These are phyloP conservation scores for Chenopodium berlandieri DNA, from an alignment of 148 eudicot species.

Conservation along the genomic window DNA sequence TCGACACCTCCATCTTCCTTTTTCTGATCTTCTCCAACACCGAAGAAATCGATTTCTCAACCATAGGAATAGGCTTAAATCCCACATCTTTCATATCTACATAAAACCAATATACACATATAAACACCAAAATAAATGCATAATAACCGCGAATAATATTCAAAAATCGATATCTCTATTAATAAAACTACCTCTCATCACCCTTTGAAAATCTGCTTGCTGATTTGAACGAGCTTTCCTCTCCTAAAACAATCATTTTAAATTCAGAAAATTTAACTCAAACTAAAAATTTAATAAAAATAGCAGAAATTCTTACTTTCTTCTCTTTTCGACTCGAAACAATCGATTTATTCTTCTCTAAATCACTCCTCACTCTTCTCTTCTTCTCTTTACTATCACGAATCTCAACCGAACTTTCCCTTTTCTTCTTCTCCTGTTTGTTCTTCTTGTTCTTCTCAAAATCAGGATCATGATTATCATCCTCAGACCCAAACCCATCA, in stretches of 20 bases:
- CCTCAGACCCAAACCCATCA: conserved; percentile 18
- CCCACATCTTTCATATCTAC: conserved; percentile 71
- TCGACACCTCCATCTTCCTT: conserved; percentile 72
- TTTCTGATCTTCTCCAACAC: conserved; percentile 80
- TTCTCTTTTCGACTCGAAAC: conserved; percentile 42
- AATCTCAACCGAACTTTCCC: background rate
- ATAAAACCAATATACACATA: conserved; percentile 1
- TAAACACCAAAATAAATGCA: background rate
- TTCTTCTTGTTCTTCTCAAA: background rate
- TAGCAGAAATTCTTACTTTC: conserved; percentile 35
- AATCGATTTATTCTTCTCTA: conserved; percentile 10
- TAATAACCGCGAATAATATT: background rate
- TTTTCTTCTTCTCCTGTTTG: background rate
- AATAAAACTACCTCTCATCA: conserved; percentile 28
- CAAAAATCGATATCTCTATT: too few relatives aligned
- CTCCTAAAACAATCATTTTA: background rate
- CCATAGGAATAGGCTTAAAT: conserved; percentile 63
- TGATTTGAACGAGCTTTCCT: conserved; percentile 22
- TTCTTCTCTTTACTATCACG: conserved; percentile 7
- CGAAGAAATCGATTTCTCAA: conserved; percentile 72
- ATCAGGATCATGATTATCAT: background rate
- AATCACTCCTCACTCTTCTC: conserved; percentile 32
- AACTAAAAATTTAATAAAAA: background rate
- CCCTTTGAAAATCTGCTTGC: conserved; percentile 31
- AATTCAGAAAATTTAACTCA: background rate